Evolutionary conservation across 495 filamentous ascomycete species (phyloP).

Genomic region (Penicillium pancosmium): DNA sequence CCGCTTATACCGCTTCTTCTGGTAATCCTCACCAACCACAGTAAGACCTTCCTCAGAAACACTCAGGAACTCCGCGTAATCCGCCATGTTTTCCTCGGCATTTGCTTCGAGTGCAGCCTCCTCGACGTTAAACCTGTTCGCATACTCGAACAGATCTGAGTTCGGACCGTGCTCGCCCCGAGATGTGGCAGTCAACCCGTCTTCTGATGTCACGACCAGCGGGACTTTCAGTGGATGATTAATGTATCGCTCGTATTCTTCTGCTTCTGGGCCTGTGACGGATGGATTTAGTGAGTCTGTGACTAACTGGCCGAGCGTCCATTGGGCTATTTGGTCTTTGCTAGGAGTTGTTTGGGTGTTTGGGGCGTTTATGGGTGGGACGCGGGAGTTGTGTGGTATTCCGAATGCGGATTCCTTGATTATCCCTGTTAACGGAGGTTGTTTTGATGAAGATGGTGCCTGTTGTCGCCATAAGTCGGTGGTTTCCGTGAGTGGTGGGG

Average conservation of each 20-base stretch:
- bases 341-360: constrained; percentile 32
- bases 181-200: constrained; percentile 48
- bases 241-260: constrained; percentile 90
- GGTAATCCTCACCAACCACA: constrained; percentile 80
- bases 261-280: constrained; percentile 71
- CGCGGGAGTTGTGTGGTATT: constrained; percentile 18
- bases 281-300: constrained; percentile 77
- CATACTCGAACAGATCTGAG: constrained; percentile 75
- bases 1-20: constrained; percentile 93
- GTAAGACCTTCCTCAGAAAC: constrained; percentile 82
- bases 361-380: constrained; percentile 30
- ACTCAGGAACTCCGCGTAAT: constrained; percentile 74
- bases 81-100: constrained; percentile 68
- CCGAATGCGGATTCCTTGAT: constrained; percentile 47
- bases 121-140: constrained; percentile 54
- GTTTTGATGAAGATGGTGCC: constrained; percentile 36
- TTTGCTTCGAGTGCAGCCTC: constrained; percentile 36
- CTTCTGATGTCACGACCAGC: constrained; percentile 77
- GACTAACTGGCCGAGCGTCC: constrained; percentile 85
- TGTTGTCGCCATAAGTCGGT: constrained; percentile 32
- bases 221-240: constrained; percentile 87
- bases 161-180: constrained; percentile 48
- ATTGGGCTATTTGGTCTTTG: constrained; percentile 74
- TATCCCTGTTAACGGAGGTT: constrained; percentile 37
- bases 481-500: constrained; percentile 11